Conservation (phyloP, 2,329 filamentous ascomycete species). For the Cryoendolithus antarcticus region DNA sequence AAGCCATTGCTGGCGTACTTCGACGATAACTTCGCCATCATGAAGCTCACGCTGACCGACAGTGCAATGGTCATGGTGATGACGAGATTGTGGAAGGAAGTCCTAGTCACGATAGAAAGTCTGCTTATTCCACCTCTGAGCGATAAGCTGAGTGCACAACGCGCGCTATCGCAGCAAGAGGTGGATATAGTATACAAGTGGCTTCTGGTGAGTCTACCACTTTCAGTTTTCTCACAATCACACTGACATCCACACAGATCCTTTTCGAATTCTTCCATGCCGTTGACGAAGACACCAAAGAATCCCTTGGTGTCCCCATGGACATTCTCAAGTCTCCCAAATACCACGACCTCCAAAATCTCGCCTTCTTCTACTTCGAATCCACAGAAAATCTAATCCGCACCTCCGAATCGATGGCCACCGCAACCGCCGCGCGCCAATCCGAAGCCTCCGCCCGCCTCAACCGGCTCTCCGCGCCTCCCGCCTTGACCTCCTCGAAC, state of each 20-base stretch:
- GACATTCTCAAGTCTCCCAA: slow-evolving; percentile 94
- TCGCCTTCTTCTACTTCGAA: slow-evolving; percentile 99
- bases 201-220: slow-evolving; percentile 45
- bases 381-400: slow-evolving; percentile 81
- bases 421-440: slow-evolving; percentile 68
- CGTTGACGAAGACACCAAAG: slow-evolving; percentile 68
- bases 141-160: slow-evolving; percentile 82
- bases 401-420: slow-evolving; percentile 92
- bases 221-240: background rate
- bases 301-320: slow-evolving; percentile 75
- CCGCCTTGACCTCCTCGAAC: slow-evolving; percentile 23
- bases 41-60: slow-evolving; percentile 91
- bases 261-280: slow-evolving; percentile 94
- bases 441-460: slow-evolving; percentile 38
- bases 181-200: slow-evolving; percentile 91
- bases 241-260: slow-evolving; percentile 30
- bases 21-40: slow-evolving; percentile 96
- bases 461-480: slow-evolving; percentile 59
- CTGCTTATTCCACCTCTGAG: slow-evolving; percentile 87
- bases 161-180: slow-evolving; percentile 72
- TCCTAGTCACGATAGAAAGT: slow-evolving; percentile 78
- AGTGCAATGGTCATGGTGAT: slow-evolving; percentile 98
- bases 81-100: slow-evolving; percentile 96
- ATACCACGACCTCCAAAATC: slow-evolving; percentile 90
- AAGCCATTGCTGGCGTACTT: slow-evolving; percentile 86